Evolutionary conservation across 148 eudicot species (phyloP).

Genomic region (Rhododendron griersonianum): DNA sequence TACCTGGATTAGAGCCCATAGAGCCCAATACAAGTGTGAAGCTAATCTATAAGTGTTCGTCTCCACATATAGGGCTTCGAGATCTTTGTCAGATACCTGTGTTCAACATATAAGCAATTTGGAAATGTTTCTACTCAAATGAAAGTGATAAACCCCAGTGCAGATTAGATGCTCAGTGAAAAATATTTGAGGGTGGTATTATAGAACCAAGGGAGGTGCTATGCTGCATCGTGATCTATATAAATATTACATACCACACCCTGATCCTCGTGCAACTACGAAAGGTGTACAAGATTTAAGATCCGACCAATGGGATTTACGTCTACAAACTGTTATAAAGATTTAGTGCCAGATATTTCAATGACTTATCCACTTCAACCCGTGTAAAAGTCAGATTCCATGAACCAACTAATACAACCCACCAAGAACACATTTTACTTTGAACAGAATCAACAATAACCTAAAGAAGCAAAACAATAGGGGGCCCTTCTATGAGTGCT

Average conservation of each 20-base stretch:
- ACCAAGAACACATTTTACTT: neutral
- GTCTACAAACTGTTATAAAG: neutral
- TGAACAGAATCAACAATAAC: neutral
- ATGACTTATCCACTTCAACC: no score
- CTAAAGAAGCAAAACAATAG: neutral
- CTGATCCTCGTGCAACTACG: neutral
- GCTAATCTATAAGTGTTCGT: constrained; percentile 72
- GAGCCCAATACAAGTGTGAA: constrained; percentile 91
- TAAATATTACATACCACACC: no score
- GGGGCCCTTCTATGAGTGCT: neutral
- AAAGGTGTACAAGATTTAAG: neutral
- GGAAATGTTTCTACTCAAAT: neutral
- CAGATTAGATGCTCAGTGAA: neutral
- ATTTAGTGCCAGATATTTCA: neutral
- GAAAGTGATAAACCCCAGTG: neutral
- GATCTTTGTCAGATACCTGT: constrained; percentile 65
- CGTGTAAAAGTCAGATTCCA: neutral
- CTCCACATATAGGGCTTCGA: constrained; percentile 76
- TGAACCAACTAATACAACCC: neutral
- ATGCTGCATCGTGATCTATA: no score
- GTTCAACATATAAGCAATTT: neutral
- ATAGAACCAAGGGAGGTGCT: no score
- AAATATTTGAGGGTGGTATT: neutral
- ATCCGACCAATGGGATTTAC: neutral
- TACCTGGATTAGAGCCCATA: constrained; percentile 99